phyloP scores from a whole-genome alignment of 2,329 filamentous ascomycete species.

The Fusarium palustre region DNA sequence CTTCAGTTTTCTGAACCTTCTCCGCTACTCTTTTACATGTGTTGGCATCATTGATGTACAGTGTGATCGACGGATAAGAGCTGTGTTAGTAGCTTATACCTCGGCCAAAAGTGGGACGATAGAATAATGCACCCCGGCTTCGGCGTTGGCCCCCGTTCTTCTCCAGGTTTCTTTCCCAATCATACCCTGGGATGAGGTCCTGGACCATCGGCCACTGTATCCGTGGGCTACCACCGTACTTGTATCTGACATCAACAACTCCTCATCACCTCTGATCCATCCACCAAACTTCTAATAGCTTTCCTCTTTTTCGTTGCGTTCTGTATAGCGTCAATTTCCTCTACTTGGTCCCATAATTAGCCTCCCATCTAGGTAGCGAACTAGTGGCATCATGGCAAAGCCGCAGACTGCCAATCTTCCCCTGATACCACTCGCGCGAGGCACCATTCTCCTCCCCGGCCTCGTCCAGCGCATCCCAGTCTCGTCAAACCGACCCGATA shows the following conservation, averaged over 20 bases:
- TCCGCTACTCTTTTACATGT: neutral
- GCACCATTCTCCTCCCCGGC: constrained; percentile 85
- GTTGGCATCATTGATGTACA: constrained; percentile 21
- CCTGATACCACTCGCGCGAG: constrained; percentile 83
- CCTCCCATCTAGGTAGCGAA: constrained; percentile 4
- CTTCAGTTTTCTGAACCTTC: constrained; percentile 28
- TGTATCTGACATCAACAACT: constrained; percentile 44
- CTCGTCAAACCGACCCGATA: constrained; percentile 81
- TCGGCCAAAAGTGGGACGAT: constrained; percentile 43
- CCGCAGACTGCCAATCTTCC: constrained; percentile 68
- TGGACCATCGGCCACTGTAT: constrained; percentile 27
- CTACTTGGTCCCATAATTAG: constrained; percentile 1
- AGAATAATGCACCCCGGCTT: constrained; percentile 40
- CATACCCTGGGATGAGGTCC: constrained; percentile 16
- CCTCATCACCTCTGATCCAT: constrained; percentile 14
- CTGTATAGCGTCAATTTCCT: constrained; percentile 18
- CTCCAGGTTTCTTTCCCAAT: constrained; percentile 45
- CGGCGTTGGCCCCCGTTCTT: constrained; percentile 44
- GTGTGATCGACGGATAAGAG: constrained; percentile 10
- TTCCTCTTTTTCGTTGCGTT: constrained; percentile 11
- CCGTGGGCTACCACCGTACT: constrained; percentile 13
- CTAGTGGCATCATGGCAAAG: constrained; percentile 52
- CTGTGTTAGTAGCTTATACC: constrained; percentile 30
- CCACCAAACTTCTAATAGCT: neutral
- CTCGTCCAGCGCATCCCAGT: constrained; percentile 87